Base-by-base conservation (phyloP, 768 basidiomycete genomes). In the Naganishia antarctica region DNA sequence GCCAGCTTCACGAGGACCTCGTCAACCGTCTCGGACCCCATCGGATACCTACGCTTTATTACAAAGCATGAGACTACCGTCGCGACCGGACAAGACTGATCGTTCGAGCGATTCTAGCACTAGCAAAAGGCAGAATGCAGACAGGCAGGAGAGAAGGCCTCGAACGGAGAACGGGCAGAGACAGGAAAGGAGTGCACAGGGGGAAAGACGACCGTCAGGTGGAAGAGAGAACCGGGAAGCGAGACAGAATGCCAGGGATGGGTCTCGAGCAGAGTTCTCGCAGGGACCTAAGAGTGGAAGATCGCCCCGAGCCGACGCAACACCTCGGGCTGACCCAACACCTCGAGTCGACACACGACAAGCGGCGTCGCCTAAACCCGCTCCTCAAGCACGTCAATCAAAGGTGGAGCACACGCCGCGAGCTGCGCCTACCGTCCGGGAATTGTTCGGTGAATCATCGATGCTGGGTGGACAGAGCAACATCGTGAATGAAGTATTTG, bases 161-260 rank as follows among this genome's bases (percentile, higher is more conserved):
- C 57, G 64, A 9, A 31, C 64, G 48, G 25, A 60, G 40, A n/a
- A 31, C 21, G 60, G 50, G 44, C 18, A 65, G 34, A 45, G 57
- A 46, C 23, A 40, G 18, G 6, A n/a, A 12, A 37, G 23, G 32
- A 26, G 34, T 40, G 32, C 53, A 23, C 53, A 37, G 40, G 53
- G 21, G 4, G 32, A 16, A 3, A 8, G 21, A 5, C 32, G 37
- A 26, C 11, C 34, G 4, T 32, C 21, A n/a, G 26, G 18, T 11
- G 18, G 37, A 13, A 8, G 53, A 13, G 53, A 41, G 23, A 4
- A 26, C 7, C 53, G 53, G 18, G 29, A 51, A 34, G 18, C 50
- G n/a, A 31, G 50, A 34, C 43, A n/a, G 43, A 34, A 34, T 18
- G 50, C 31, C 31, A 51, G 50, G 37, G 37, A 57, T 11, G 31